Base-by-base conservation (phyloP, 371 early-diverging fungal species). In the Syncephalastrum contaminatum region DNA sequence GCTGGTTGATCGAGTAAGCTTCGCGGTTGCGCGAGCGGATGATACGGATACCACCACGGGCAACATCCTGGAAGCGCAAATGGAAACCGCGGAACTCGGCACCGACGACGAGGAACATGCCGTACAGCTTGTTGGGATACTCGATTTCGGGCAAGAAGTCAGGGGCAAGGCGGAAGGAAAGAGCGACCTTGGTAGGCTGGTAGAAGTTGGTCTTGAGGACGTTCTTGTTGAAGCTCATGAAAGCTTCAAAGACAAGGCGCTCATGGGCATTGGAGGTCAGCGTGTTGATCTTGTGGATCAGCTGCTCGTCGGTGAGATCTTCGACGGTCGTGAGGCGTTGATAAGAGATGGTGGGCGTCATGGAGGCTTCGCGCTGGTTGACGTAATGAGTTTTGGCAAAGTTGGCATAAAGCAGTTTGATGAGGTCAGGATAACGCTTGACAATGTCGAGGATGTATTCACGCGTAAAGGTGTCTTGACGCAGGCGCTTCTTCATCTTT, bases 181-280 rank as follows among this genome's bases (percentile, higher is more conserved):
- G 82, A 3, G 98, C 98, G 3, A 98, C 98, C 84, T 98, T 98
- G 70, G 98, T 97, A 43, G 97, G 93, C 73, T 96, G 96, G 80
- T 97, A 98, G 67, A 98, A 97, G 89, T 98, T 98, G 72, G 98
- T 98, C 87, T 98, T 98, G 63, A 97, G 85, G 12, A 98, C 94
- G 67, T 95, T 93, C 72, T 88, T 83, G 86, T 98, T 98, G 81
- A 98, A 98, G 47, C 87, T 88, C 53, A 97, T 69, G 81, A 96
- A 93, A 3, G 95, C 85, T 73, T 96, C 94, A 74, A 98, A 89
- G 54, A 98, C 95, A 83, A 95, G 91, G 49, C 85, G 86, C 72
- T 98, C 98, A 74, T 97, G 95, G 44, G 82, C 79, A 79, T 97
- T 98, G 64, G 89, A 83, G 21, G 95, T 93, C 21, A 90, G 81